These are phyloP conservation scores for Agrostemma githago DNA, from an alignment of 148 eudicot species.

Conservation along the genomic window DNA sequence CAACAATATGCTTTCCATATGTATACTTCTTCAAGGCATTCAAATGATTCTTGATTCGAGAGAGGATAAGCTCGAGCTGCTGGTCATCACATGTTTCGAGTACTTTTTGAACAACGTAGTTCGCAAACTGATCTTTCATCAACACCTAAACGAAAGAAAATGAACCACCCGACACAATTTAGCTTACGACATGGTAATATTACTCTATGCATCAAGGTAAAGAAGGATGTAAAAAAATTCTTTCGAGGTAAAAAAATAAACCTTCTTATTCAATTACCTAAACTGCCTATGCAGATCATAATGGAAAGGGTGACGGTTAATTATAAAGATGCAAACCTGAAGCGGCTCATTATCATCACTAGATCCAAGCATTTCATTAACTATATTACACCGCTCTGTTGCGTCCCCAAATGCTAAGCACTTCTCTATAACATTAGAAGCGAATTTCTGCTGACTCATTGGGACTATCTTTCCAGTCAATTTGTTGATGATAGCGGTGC, in stretches of 20 bases:
- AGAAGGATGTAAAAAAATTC: too few species aligned
- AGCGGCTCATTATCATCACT: slow-evolving; percentile 82
- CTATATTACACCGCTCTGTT: slow-evolving; percentile 57
- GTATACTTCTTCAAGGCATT: slow-evolving; percentile 81
- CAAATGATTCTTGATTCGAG: slow-evolving; percentile 71
- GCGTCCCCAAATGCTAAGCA: slow-evolving; percentile 78
- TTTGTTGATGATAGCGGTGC: slow-evolving; percentile 57
- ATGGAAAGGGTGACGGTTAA: not conserved
- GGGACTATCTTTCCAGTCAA: slow-evolving; percentile 77
- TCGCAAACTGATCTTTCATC: slow-evolving; percentile 83
- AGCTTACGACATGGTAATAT: not conserved
- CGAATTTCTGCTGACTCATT: slow-evolving; percentile 95
- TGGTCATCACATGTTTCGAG: slow-evolving; percentile 88
- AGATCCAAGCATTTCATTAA: slow-evolving; percentile 73
- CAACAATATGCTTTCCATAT: slow-evolving; percentile 86
- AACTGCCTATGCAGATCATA: not conserved
- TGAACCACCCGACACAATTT: not conserved
- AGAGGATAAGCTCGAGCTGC: slow-evolving; percentile 69
- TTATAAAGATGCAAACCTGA: slow-evolving; percentile 40
- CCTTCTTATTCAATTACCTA: not conserved
- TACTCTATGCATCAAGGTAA: too few species aligned
- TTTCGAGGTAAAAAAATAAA: not conserved
- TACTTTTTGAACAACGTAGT: slow-evolving; percentile 73
- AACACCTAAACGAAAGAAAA: slow-evolving; percentile 38
- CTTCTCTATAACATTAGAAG: slow-evolving; percentile 85